Base-by-base conservation (phyloP, 176 grass and related monocot genomes). In the Raddia guianensis region DNA sequence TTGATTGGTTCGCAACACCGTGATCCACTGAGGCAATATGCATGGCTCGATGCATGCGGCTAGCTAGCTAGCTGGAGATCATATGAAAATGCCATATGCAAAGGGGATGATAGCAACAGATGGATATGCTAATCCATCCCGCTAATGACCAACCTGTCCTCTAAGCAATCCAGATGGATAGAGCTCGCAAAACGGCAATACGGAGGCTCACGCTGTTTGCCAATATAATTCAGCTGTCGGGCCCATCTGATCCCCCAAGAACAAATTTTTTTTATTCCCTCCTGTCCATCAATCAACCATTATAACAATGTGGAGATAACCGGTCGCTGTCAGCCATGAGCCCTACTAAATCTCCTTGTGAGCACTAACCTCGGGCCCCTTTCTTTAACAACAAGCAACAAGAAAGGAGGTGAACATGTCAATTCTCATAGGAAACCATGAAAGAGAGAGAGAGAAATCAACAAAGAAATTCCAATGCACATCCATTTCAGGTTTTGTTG, bases 121-220 rank as follows among this genome's bases (percentile, higher is more conserved):
- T 32, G 61, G 83, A 61, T 59, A 55, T 54, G 85, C 21, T 55
- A 62, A 19, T 63, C 33, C 81, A 77, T 73, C 20, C n/a, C 14
- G 48, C 75, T 49, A 82, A 80, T 86, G 69, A 89, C 74, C 82
- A 70, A 56, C 45, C 69, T 91, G 87, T 83, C 74, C 77, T 70
- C 3, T 34, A 68, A 85, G 49, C 53, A 75, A 83, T 74, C 84
- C 71, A 84, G 85, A 86, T 80, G 84, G 87, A 90, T 80, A 65
- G 62, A 37, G 76, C 58, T 85, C 52, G 80, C 70, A 82, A 79
- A 80, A 66, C 66, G 27, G n/a, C 70, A 72, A 37, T 50, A 80
- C 48, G 76, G 58, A 68, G 42, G 27, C 60, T 32, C 56, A 8
- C 46, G 44, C 43, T 3, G 33, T 51, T 43, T 16, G 74, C 61